These are phyloP conservation scores for Cyclotella cryptica DNA, from an alignment of 108 stramenopile genomes.

Conservation along the genomic window DNA sequence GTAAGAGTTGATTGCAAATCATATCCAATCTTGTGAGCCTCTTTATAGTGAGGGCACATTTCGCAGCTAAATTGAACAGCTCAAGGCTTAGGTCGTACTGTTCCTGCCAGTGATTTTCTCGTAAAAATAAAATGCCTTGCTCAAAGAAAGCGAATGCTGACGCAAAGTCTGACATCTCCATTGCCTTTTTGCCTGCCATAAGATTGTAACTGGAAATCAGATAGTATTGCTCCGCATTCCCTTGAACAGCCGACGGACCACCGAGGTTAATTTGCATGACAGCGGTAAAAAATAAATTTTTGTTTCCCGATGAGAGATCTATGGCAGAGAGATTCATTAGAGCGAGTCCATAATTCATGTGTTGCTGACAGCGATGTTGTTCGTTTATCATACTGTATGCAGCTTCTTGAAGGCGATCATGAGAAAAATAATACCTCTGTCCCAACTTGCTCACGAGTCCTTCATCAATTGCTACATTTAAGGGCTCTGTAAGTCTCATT, in stretches of 20 bases:
- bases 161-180: conserved; percentile 41
- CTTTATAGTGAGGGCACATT: conserved; percentile 16
- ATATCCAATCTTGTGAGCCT: not conserved
- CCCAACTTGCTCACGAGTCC: not conserved
- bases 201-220: conserved; percentile 21
- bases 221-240: conserved; percentile 1
- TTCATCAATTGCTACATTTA: conserved; percentile 8
- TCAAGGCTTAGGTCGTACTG: conserved; percentile 27
- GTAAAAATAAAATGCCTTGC: conserved; percentile 33
- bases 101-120: conserved; percentile 20
- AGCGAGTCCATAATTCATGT: conserved; percentile 20
- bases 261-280: conserved; percentile 40
- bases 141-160: conserved; percentile 31
- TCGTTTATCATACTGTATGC: conserved; percentile 34
- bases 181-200: conserved; percentile 28
- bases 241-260: conserved; percentile 16
- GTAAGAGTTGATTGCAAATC: not conserved
- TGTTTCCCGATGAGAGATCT: not conserved
- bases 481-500: not conserved
- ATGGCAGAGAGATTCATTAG: not conserved
- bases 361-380: conserved; percentile 17
- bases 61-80: conserved; percentile 13
- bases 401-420: conserved; percentile 36
- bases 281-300: conserved; percentile 23
- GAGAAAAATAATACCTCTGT: not conserved